Percentiles rank a stretch among this genome's conserved stretches.
These are phyloP conservation scores for Cadophora luteo-olivacea DNA, from an alignment of 2,329 filamentous ascomycete species.

Conservation along the genomic window DNA sequence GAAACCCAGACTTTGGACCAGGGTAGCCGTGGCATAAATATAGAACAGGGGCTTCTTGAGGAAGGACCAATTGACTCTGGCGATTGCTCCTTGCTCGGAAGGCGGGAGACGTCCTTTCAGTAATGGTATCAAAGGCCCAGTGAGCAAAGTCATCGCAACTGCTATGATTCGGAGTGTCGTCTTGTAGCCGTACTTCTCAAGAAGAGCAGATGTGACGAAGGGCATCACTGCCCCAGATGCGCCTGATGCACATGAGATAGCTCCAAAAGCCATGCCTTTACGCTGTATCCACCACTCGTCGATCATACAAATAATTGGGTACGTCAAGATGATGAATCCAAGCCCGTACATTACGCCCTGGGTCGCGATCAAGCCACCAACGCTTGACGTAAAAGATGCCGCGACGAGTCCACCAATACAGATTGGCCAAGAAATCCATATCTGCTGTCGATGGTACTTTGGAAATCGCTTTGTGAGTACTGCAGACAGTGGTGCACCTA, in stretches of 20 bases:
- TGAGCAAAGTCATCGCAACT: constrained; percentile 55
- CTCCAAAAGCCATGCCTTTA: constrained; percentile 66
- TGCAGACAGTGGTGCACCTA: constrained; percentile 46
- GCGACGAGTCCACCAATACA: constrained; percentile 48
- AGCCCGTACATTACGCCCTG: constrained; percentile 68
- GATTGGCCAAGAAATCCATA: constrained; percentile 49
- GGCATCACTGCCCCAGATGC: constrained; percentile 59
- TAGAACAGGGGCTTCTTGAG: constrained; percentile 54
- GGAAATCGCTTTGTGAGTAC: constrained; percentile 46
- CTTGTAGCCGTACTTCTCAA: constrained; percentile 58
- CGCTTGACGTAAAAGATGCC: constrained; percentile 59
- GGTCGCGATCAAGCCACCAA: constrained; percentile 61
- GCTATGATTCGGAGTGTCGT: constrained; percentile 63
- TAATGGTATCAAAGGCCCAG: constrained; percentile 60
- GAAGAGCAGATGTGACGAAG: constrained; percentile 59
- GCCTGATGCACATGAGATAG: constrained; percentile 55
- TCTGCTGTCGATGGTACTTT: constrained; percentile 46
- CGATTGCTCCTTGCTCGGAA: constrained; percentile 46
- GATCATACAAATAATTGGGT: constrained; percentile 62
- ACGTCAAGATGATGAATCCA: constrained; percentile 61
- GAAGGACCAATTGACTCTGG: constrained; percentile 50
- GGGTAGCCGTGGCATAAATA: constrained; percentile 53
- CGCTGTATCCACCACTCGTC: constrained; percentile 67
- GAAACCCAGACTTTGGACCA: constrained; percentile 56
- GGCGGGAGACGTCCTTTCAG: constrained; percentile 60